A percentile compares a stretch with the other conserved stretches of the same genome.
These are phyloP conservation scores for Aotearoamyces nothofagi DNA, from an alignment of 2,329 filamentous ascomycete genomes.

Conservation along the genomic window DNA sequence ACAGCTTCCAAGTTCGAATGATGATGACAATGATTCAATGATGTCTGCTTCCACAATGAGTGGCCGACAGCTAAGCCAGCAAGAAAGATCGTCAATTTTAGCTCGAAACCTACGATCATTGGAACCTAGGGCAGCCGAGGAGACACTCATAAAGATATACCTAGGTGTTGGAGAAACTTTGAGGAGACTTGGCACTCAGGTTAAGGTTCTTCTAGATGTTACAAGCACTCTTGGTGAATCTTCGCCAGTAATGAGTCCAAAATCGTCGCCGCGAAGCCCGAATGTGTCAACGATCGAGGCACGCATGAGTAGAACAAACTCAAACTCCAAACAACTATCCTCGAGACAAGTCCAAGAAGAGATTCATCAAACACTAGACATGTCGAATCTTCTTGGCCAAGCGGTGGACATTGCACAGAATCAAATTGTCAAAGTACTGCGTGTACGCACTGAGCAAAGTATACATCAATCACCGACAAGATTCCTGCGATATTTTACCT, in stretches of 20 bases:
- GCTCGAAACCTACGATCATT: slow-evolving; percentile 78
- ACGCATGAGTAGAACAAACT: slow-evolving; percentile 8
- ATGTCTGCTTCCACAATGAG: slow-evolving; percentile 69
- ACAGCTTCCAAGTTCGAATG: slow-evolving; percentile 79
- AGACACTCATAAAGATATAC: slow-evolving; percentile 69
- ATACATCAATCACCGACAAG: slow-evolving; percentile 48
- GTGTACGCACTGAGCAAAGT: slow-evolving; percentile 62
- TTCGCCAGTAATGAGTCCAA: slow-evolving; percentile 10
- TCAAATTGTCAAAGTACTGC: slow-evolving; percentile 59
- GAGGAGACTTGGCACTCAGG: slow-evolving; percentile 72
- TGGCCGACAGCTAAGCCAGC: slow-evolving; percentile 54
- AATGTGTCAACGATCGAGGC: slow-evolving; percentile 15
- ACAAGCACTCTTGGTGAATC: slow-evolving; percentile 49
- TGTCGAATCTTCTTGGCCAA: slow-evolving; percentile 64
- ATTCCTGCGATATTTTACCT: slow-evolving; percentile 69
- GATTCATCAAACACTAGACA: slow-evolving; percentile 60
- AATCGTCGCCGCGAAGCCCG: slow-evolving; percentile 18
- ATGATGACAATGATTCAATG: slow-evolving; percentile 86
- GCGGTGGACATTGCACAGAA: slow-evolving; percentile 71
- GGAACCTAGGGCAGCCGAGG: slow-evolving; percentile 72
- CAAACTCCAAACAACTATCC: slow-evolving; percentile 6
- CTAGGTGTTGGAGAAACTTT: slow-evolving; percentile 77
- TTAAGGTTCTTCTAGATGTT: slow-evolving; percentile 89
- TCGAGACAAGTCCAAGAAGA: slow-evolving; percentile 48
- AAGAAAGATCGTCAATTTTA: slow-evolving; percentile 79